A percentile compares a stretch with the other conserved stretches of the same genome.
Conservation (phyloP, 257 asterid species). For the Ligustrum vulgare region DNA sequence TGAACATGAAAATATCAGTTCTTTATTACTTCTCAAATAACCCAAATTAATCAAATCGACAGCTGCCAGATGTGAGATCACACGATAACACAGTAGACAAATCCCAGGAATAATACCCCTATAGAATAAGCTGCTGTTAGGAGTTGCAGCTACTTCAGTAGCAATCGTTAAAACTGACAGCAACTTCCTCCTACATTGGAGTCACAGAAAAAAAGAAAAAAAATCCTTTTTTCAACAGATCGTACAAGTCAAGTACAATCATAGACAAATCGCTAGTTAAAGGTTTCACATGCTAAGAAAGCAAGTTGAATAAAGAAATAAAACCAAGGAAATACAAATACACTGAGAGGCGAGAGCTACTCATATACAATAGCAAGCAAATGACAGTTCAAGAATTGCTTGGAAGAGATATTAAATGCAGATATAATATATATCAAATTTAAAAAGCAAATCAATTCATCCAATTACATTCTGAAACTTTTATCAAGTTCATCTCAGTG, state of each 20-base stretch:
- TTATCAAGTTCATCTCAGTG: neutral
- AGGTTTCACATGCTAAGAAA: neutral
- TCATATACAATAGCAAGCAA: neutral
- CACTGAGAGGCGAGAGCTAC: neutral
- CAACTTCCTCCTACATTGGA: conserved; percentile 24
- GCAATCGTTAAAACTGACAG: conserved; percentile 1
- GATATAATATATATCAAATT: neutral
- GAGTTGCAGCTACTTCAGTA: neutral
- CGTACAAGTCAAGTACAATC: neutral
- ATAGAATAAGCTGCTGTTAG: neutral
- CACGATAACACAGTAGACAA: conserved; percentile 2
- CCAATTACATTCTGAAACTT: neutral
- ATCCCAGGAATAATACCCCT: neutral
- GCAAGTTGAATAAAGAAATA: neutral
- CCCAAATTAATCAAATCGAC: conserved; percentile 5
- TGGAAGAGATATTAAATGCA: neutral
- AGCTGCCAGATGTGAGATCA: neutral
- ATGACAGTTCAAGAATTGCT: neutral
- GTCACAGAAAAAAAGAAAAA: neutral
- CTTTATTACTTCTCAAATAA: conserved; percentile 8
- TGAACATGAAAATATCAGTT: conserved; percentile 14
- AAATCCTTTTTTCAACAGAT: neutral
- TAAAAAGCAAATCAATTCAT: neutral
- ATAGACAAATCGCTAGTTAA: too few relatives aligned
- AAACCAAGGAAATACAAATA: neutral